A percentile compares a stretch with the other conserved stretches of the same genome.
phyloP scores from a whole-genome alignment of 2,329 filamentous ascomycete genomes.

The Boeremia lycopersici region DNA sequence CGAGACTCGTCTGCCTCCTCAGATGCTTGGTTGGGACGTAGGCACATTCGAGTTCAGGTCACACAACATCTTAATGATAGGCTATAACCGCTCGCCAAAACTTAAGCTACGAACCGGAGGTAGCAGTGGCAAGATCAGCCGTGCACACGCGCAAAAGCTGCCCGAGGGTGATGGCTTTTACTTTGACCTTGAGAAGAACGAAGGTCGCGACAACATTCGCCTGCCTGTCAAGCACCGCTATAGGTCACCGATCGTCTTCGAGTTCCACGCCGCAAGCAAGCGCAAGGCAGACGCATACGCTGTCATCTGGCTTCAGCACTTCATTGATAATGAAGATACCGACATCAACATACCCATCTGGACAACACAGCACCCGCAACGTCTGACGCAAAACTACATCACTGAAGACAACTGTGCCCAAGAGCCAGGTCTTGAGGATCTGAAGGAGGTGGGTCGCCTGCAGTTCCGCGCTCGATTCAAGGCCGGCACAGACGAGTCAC shows the following conservation, averaged over 20 bases:
- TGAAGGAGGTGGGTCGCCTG: slow-evolving; percentile 81
- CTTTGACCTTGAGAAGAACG: slow-evolving; percentile 61
- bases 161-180: slow-evolving; percentile 65
- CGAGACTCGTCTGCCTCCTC: slow-evolving; percentile 81
- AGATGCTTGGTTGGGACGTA: slow-evolving; percentile 91
- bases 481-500: slow-evolving; percentile 85
- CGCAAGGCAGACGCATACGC: slow-evolving; percentile 77
- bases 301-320: slow-evolving; percentile 82
- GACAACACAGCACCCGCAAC: slow-evolving; percentile 74
- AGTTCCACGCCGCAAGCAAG: slow-evolving; percentile 75
- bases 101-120: slow-evolving; percentile 84
- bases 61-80: slow-evolving; percentile 68
- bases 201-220: slow-evolving; percentile 64
- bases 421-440: slow-evolving; percentile 73
- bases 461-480: slow-evolving; percentile 84
- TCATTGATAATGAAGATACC: slow-evolving; percentile 78
- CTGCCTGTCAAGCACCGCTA: slow-evolving; percentile 91
- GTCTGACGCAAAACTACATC: slow-evolving; percentile 90
- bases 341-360: slow-evolving; percentile 90
- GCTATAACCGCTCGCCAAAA: slow-evolving; percentile 68
- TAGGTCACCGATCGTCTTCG: slow-evolving; percentile 85
- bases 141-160: slow-evolving; percentile 65
- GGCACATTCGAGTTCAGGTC: slow-evolving; percentile 90
- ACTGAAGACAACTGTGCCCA: slow-evolving; percentile 74
- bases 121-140: slow-evolving; percentile 72